Evolutionary conservation across 768 basidiomycete genomes (phyloP).

Genomic region (Imleria badia): DNA sequence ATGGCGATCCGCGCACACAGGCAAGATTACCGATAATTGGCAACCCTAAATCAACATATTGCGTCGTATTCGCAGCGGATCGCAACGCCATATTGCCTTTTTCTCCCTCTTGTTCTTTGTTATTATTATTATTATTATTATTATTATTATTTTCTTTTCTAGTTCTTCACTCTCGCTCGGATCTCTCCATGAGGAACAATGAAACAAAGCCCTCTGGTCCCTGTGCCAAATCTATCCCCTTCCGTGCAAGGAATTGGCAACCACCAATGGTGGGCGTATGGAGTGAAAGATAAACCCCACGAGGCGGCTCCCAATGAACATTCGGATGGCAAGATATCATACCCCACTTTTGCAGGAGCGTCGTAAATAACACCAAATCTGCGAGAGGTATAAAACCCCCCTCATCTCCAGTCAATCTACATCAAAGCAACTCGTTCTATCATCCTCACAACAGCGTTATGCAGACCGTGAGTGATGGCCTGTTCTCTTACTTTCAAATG

Average conservation of each 20-base stretch:
- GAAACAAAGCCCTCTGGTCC: not conserved
- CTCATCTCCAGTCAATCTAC: not conserved
- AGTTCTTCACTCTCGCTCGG: not conserved
- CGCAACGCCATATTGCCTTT: too few species aligned
- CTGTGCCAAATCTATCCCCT: not conserved
- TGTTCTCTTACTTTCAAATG: not conserved
- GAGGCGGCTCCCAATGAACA: too few species aligned
- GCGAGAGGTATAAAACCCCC: too few species aligned
- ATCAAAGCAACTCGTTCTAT: slow-evolving; percentile 1
- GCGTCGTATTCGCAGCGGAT: not conserved
- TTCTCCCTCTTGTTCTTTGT: too few species aligned
- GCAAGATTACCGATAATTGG: too few species aligned
- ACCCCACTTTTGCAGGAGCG: not conserved
- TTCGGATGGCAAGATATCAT: not conserved
- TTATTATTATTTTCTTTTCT: not conserved
- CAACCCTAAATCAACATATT: too few species aligned
- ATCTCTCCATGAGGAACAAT: not conserved
- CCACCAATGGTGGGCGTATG: not conserved
- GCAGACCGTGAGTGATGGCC: slow-evolving; percentile 20
- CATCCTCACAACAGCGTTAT: slow-evolving; percentile 6
- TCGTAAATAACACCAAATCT: not conserved
- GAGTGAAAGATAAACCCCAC: not conserved
- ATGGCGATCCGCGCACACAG: too few species aligned
- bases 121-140: not conserved
- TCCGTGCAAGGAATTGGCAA: too few species aligned